Evolutionary conservation across 768 basidiomycete species (phyloP).

Genomic region (Xerocomus brunneocitrinus): DNA sequence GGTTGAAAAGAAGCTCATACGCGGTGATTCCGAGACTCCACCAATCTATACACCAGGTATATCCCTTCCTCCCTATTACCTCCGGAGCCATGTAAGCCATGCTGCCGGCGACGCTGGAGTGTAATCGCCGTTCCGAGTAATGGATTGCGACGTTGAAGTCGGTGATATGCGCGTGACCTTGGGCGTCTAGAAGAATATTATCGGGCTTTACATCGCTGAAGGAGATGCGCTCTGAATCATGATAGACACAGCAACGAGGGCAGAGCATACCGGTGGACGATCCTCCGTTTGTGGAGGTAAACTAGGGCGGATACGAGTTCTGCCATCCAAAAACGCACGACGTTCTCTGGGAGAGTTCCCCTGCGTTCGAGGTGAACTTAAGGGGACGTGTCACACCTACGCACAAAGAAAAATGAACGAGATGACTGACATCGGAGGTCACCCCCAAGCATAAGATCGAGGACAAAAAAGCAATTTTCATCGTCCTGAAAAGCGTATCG

Average conservation of each 20-base stretch:
- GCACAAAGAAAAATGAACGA: background rate
- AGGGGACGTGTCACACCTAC: constrained; percentile 1
- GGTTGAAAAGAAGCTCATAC: constrained; percentile 82
- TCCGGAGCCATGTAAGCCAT: constrained; percentile 99
- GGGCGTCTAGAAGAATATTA: constrained; percentile 90
- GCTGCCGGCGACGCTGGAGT: constrained; percentile 93
- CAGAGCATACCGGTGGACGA: constrained; percentile 81
- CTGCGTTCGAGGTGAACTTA: constrained; percentile 82
- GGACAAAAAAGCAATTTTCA: constrained; percentile 94
- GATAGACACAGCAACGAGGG: background rate
- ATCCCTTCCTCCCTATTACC: constrained; percentile 87
- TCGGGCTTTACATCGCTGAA: constrained; percentile 93
- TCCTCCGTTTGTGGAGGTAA: constrained; percentile 87
- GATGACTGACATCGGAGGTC: constrained; percentile 77
- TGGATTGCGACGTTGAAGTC: constrained; percentile 99
- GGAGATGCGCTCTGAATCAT: constrained; percentile 9
- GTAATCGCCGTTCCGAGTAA: constrained; percentile 81
- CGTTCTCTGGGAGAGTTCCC: constrained; percentile 60
- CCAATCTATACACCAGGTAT: constrained; percentile 92
- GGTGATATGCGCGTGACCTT: constrained; percentile 93
- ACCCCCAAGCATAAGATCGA: constrained; percentile 95
- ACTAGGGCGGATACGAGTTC: constrained; percentile 82
- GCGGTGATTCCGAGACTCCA: constrained; percentile 92
- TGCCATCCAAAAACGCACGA: constrained; percentile 83
- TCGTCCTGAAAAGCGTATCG: constrained; percentile 98